These are phyloP conservation scores for Dictyostelium intermedium DNA, from an alignment of 78 protist genomes.

Conservation along the genomic window DNA sequence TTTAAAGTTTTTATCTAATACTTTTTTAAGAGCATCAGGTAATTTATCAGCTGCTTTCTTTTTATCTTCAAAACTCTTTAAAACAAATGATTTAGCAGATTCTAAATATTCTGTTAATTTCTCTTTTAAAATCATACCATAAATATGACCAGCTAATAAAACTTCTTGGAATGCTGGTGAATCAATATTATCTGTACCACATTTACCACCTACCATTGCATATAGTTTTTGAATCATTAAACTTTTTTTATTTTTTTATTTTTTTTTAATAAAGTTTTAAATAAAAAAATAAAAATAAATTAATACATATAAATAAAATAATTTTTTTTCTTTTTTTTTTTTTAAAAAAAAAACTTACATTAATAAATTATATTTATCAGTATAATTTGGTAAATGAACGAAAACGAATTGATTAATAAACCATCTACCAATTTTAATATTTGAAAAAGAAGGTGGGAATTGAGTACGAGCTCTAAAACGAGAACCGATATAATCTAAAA, in stretches of 20 bases:
- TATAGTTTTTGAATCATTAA: slow-evolving; percentile 90
- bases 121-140: slow-evolving; percentile 62
- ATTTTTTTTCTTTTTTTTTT: background rate
- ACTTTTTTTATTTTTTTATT: background rate
- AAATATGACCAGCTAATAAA: slow-evolving; percentile 90
- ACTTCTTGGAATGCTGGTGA: slow-evolving; percentile 89
- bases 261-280: no score
- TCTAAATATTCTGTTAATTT: slow-evolving; percentile 63
- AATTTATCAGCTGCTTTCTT: background rate
- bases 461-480: slow-evolving; percentile 61
- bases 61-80: background rate
- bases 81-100: background rate
- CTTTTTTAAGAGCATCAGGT: slow-evolving; percentile 10
- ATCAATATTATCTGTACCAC: slow-evolving; percentile 88
- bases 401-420: slow-evolving; percentile 81
- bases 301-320: background rate
- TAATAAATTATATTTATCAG: slow-evolving; percentile 90
- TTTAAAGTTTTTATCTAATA: slow-evolving; percentile 16
- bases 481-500: slow-evolving; percentile 82
- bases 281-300: background rate
- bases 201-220: slow-evolving; percentile 84
- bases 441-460: slow-evolving; percentile 35
- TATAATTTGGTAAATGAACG: slow-evolving; percentile 86
- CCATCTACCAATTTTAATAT: slow-evolving; percentile 71
- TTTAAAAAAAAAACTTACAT: slow-evolving; percentile 70